These are phyloP conservation scores for Cystobasidium onofrii DNA, from an alignment of 768 basidiomycete genomes.

Conservation along the genomic window DNA sequence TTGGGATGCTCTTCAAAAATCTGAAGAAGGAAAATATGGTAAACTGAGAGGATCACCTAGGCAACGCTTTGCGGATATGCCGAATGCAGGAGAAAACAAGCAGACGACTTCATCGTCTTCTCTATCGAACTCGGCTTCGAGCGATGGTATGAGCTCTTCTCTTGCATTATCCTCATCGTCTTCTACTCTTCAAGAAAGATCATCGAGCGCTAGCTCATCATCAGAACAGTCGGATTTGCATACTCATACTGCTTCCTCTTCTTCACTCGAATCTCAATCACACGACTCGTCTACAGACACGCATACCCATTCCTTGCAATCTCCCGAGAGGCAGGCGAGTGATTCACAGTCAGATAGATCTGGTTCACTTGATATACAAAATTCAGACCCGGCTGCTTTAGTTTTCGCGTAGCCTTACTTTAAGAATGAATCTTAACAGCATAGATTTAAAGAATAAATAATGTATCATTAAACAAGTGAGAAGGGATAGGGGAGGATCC, in stretches of 20 bases:
- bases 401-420: not conserved
- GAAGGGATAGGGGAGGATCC: too few relatives aligned
- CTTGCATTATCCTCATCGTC: too few relatives aligned
- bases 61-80: conserved; percentile 14
- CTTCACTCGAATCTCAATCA: not conserved
- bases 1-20: conserved; percentile 27
- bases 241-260: not conserved
- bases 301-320: not conserved
- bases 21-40: conserved; percentile 20
- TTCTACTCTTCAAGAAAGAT: not conserved
- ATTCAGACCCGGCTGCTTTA: not conserved
- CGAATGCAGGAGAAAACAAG: not conserved
- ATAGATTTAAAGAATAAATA: too few relatives aligned
- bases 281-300: not conserved
- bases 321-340: not conserved
- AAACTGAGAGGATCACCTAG: conserved; percentile 26
- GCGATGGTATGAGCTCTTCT: not conserved
- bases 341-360: not conserved
- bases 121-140: not conserved
- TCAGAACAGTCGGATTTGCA: not conserved
- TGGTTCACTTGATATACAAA: not conserved
- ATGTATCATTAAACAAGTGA: too few relatives aligned
- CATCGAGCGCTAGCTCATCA: not conserved
- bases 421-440: too few relatives aligned
- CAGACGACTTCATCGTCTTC: not conserved